A percentile compares a stretch with the other conserved stretches of the same genome.
phyloP scores from a whole-genome alignment of 257 asterid species.

The Knoxia roxburghii region DNA sequence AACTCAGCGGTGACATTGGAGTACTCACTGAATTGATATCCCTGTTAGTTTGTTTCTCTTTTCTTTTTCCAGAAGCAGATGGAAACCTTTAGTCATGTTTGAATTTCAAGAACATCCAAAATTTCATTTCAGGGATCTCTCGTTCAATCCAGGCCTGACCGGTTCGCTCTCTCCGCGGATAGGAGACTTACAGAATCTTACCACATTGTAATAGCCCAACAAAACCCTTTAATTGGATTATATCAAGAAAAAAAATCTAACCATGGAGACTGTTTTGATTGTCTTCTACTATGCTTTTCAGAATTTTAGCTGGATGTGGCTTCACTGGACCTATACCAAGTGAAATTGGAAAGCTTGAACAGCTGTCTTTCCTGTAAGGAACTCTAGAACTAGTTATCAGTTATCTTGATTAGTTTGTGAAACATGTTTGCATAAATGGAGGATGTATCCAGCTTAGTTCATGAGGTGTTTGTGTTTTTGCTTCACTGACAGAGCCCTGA shows the following conservation, averaged over 20 bases:
- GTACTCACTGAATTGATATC: constrained; percentile 68
- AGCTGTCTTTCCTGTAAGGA: constrained; percentile 87
- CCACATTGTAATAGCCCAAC: constrained; percentile 55
- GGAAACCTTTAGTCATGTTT: background rate
- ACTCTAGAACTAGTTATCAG: background rate
- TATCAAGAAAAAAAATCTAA: background rate
- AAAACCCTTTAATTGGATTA: background rate
- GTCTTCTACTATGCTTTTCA: constrained; percentile 25
- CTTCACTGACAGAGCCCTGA: constrained; percentile 63
- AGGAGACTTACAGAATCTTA: constrained; percentile 69
- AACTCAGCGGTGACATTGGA: constrained; percentile 74
- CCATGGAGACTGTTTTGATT: background rate
- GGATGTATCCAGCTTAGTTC: background rate
- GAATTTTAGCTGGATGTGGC: constrained; percentile 94
- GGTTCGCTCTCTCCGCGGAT: constrained; percentile 80
- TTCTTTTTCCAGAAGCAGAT: background rate
- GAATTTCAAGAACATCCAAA: too few relatives aligned
- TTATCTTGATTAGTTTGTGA: constrained; percentile 1
- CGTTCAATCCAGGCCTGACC: constrained; percentile 77
- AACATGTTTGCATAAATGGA: background rate
- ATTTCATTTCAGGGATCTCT: constrained; percentile 60
- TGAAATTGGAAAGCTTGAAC: constrained; percentile 71
- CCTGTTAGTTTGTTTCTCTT: constrained; percentile 50
- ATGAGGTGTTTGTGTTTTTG: background rate
- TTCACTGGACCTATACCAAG: constrained; percentile 68